phyloP scores from a whole-genome alignment of 2,329 filamentous ascomycete species.

The Monosporascus sp. region DNA sequence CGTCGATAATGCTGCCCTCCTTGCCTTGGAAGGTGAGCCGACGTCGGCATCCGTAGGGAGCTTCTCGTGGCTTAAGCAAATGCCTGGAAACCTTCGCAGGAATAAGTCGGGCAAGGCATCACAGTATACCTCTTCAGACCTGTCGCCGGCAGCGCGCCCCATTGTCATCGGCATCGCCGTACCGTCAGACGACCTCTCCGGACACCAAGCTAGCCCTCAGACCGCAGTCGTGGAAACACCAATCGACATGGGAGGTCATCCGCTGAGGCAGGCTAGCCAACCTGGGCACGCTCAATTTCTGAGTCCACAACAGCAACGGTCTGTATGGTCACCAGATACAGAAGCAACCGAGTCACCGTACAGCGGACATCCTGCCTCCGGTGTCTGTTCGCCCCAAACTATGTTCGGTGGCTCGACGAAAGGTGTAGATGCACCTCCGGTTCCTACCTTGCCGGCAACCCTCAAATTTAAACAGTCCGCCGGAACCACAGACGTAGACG shows the following conservation, averaged over 20 bases:
- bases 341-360: conserved; percentile 44
- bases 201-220: conserved; percentile 47
- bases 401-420: conserved; percentile 25
- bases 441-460: conserved; percentile 51
- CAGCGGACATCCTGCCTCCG: conserved; percentile 45
- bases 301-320: conserved; percentile 36
- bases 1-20: conserved; percentile 54
- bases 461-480: conserved; percentile 32
- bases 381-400: conserved; percentile 56
- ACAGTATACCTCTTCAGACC: conserved; percentile 34
- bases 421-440: conserved; percentile 47
- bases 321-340: conserved; percentile 59
- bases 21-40: conserved; percentile 53
- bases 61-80: conserved; percentile 51
- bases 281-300: conserved; percentile 15
- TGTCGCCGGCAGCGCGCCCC: conserved; percentile 65
- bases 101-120: conserved; percentile 18
- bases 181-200: conserved; percentile 45
- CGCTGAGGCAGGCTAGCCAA: conserved; percentile 13
- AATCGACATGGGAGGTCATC: conserved; percentile 26
- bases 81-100: conserved; percentile 18
- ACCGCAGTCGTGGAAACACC: conserved; percentile 40
- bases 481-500: conserved; percentile 38
- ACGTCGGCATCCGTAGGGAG: conserved; percentile 50
- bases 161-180: conserved; percentile 70